Evolutionary conservation across 768 basidiomycete species (phyloP).

Genomic region (Rhodosporidiobolus odoratus): DNA sequence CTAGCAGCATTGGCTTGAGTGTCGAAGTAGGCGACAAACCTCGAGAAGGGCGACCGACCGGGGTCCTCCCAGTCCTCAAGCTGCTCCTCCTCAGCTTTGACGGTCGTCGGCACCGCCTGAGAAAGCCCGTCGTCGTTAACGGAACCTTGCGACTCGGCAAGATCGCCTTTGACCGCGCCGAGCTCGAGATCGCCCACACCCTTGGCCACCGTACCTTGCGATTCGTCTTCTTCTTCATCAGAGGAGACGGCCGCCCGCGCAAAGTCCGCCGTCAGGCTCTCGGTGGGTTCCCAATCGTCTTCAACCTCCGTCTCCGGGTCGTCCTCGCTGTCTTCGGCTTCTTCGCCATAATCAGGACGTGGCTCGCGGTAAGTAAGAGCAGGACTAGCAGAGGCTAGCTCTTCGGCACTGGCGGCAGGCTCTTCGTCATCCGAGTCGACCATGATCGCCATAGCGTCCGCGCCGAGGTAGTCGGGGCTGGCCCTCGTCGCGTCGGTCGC

Average conservation of each 20-base stretch:
- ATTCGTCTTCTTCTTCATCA: neutral
- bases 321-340: neutral
- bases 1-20: conserved; percentile 64
- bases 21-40: conserved; percentile 61
- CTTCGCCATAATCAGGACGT: neutral
- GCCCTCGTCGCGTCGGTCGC: conserved; percentile 8
- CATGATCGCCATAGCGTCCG: neutral
- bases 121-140: neutral
- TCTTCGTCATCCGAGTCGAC: conserved; percentile 2
- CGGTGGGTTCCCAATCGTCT: neutral
- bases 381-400: too few species aligned
- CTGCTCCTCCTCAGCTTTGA: neutral
- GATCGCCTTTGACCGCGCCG: neutral
- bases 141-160: neutral
- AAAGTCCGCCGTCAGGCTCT: neutral
- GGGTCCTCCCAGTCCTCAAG: neutral
- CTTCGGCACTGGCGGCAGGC: neutral
- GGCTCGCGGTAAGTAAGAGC: neutral
- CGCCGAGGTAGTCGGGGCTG: neutral
- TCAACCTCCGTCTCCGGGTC: conserved; percentile 6
- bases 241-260: too few species aligned
- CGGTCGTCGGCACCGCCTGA: neutral
- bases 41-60: neutral
- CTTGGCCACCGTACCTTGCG: neutral
- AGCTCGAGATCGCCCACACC: neutral